Conservation (phyloP, 1,284 basidiomycete species). For the Dichomitus squalens region DNA sequence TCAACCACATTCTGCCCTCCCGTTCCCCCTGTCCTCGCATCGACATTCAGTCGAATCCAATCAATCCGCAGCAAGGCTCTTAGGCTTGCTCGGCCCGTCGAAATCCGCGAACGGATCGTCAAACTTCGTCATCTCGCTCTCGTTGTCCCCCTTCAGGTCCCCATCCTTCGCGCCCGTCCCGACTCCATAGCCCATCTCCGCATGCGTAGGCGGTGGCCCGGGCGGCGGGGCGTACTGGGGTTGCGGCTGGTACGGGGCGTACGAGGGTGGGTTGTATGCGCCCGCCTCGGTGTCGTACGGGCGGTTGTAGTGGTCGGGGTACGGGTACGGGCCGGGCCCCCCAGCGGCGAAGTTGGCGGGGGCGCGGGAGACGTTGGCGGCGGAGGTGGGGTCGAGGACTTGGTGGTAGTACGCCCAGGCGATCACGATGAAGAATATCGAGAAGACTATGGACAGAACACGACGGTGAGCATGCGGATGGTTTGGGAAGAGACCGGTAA, state of each 20-base stretch:
- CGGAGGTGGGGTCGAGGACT: constrained; percentile 59
- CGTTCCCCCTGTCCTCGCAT: too few relatives aligned
- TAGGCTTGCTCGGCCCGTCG: constrained; percentile 30
- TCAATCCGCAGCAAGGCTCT: constrained; percentile 1
- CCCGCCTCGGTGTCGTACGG: constrained; percentile 36
- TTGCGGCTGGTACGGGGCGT: constrained; percentile 41
- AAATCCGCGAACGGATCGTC: constrained; percentile 53
- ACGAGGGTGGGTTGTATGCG: constrained; percentile 26
- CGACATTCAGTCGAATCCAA: too few relatives aligned
- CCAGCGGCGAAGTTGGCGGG: constrained; percentile 21
- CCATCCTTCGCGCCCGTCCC: constrained; percentile 34
- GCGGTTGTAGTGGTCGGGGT: constrained; percentile 43
- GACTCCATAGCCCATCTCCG: constrained; percentile 35
- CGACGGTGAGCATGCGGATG: background rate
- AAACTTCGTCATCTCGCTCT: constrained; percentile 31
- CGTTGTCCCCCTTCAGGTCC: constrained; percentile 32
- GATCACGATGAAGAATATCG: constrained; percentile 59
- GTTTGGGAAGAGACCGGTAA: background rate
- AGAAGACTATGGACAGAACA: constrained; percentile 42
- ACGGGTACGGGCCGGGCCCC: constrained; percentile 33
- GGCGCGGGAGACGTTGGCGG: constrained; percentile 38
- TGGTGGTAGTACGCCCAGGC: constrained; percentile 74
- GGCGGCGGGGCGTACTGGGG: constrained; percentile 43
- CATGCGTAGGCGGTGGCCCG: constrained; percentile 43
- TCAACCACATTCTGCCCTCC: too few relatives aligned